Base-by-base conservation (phyloP, 352 stramenopile species). In the Phytophthora colocasiae region DNA sequence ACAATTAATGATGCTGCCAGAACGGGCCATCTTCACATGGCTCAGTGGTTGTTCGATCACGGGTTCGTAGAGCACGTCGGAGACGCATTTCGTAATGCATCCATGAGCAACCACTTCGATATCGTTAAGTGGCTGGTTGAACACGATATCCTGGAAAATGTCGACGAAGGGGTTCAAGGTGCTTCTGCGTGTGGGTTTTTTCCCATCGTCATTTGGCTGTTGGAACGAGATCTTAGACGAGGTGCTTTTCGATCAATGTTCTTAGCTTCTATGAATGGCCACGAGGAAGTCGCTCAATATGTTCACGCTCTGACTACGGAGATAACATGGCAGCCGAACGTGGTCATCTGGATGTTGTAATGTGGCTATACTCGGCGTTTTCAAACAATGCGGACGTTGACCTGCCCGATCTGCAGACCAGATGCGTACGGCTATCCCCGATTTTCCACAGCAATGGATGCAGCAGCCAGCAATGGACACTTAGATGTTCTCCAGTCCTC, bases 91-190 rank as follows among this genome's bases (percentile, higher is more conserved):
- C 52, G 65, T 27, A 58, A 77, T 17, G 62, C 73, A 17, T 70
- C 73, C 6, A 73, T 75, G 41, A 65, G 52, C 24, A 62, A 47
- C 6, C 58, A 68, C 39, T 22, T 69, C 6, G 63, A 75, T 36
- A 69, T 80, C 39, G 66, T 82, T 5, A 57, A 71, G 47, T 77
- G 64, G 69, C 52, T 76, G 2, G 57, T 73, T 45, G 29, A 63
- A 22, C 56, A 69, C 10, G 14, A 58, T 34, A 55, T 71, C 11
- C 46, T 69, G 8, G 68, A 70, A 17, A 72, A 72, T 32, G 45
- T 70, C 26, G 60, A 67, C 22, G 63, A 71, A 50, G 63, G 50
- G 3, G 59, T 76, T 9, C 55, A 60, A 54, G 56, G 61, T 22
- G 52, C 63, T 11, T 43, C 52, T 24, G 58, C 63, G 0, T 55